These are phyloP conservation scores for Ophiostoma australiae DNA, from an alignment of 2,329 filamentous ascomycete genomes.

Conservation along the genomic window DNA sequence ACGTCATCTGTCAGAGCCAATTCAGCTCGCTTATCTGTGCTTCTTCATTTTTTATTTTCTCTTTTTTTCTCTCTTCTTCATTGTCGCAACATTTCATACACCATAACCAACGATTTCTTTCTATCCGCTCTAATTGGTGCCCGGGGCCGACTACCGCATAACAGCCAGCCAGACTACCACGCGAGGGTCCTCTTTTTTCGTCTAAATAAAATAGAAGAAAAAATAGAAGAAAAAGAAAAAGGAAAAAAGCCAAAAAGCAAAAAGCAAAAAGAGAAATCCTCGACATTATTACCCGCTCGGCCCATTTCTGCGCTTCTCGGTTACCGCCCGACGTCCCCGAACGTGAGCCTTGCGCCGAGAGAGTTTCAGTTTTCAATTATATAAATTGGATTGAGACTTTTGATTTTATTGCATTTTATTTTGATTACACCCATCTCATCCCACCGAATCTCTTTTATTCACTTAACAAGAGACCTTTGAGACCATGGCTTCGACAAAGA, in stretches of 20 bases:
- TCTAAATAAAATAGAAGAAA: neutral
- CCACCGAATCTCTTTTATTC: neutral
- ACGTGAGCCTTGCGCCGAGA: neutral
- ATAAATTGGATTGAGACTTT: neutral
- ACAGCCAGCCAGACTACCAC: slow-evolving; percentile 1
- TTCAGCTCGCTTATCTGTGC: neutral
- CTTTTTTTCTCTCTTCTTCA: neutral
- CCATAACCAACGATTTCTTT: neutral
- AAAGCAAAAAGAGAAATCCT: neutral
- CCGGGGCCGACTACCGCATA: neutral
- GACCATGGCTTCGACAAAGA: slow-evolving; percentile 27
- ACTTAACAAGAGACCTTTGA: neutral
- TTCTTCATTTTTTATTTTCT: neutral
- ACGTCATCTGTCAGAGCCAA: neutral
- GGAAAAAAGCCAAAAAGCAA: neutral
- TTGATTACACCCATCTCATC: neutral
- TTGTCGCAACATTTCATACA: neutral
- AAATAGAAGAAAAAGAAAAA: too few species aligned
- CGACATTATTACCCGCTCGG: neutral
- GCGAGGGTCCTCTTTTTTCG: neutral
- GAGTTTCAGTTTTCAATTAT: neutral
- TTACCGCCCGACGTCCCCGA: slow-evolving; percentile 7
- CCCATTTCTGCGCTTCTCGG: slow-evolving; percentile 4
- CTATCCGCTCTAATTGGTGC: slow-evolving; percentile 1
- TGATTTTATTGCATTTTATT: neutral